These are phyloP conservation scores for Hippophae tibetana DNA, from an alignment of 306 rosid species.

Conservation along the genomic window DNA sequence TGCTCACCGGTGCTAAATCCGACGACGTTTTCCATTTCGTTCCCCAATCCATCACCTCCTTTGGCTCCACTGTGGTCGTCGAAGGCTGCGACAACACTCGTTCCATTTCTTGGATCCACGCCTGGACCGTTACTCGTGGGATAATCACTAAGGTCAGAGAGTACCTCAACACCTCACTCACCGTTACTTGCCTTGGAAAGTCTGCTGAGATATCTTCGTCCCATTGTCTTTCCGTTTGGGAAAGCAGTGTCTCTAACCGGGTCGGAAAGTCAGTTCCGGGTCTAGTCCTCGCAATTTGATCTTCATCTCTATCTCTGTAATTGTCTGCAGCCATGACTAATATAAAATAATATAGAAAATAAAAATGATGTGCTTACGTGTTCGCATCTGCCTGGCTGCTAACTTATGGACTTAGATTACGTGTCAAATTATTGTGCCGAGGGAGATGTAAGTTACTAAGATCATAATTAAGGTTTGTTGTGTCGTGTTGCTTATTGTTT, in stretches of 20 bases:
- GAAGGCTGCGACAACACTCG: constrained; percentile 62
- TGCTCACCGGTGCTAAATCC: constrained; percentile 53
- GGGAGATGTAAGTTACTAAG: constrained; percentile 16
- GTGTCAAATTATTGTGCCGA: not conserved
- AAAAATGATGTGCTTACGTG: constrained; percentile 27
- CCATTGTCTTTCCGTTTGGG: constrained; percentile 73
- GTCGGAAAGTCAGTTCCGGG: constrained; percentile 92
- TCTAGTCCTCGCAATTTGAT: constrained; percentile 67
- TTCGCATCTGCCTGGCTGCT: constrained; percentile 14
- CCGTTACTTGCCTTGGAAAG: constrained; percentile 59
- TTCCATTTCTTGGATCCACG: constrained; percentile 81
- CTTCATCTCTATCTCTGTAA: not conserved
- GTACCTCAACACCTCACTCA: constrained; percentile 87
- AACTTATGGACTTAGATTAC: constrained; percentile 5
- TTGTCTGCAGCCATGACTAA: constrained; percentile 21
- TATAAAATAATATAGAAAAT: constrained; percentile 4
- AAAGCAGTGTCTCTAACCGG: constrained; percentile 59
- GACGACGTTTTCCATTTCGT: constrained; percentile 30
- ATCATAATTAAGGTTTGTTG: constrained; percentile 1
- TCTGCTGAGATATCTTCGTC: constrained; percentile 41
- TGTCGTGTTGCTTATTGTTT: not conserved
- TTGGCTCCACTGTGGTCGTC: constrained; percentile 64
- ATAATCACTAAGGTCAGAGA: constrained; percentile 75
- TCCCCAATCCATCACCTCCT: constrained; percentile 47
- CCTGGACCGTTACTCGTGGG: constrained; percentile 79